Percentiles rank a stretch among this genome's conserved stretches.
phyloP scores from a whole-genome alignment of 768 basidiomycete genomes.

The Cystobasidium tubakii region DNA sequence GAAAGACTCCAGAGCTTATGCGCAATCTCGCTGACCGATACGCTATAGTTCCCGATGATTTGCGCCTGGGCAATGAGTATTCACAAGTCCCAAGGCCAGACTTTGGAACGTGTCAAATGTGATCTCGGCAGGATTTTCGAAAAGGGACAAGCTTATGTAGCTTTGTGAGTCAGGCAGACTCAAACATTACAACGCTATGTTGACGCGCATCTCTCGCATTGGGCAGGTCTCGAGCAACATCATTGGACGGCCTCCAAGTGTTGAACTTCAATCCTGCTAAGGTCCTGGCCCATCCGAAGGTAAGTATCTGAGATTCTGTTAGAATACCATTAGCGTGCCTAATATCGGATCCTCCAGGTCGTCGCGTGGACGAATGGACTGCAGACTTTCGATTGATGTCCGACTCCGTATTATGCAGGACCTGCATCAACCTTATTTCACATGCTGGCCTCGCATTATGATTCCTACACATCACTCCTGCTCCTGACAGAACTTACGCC shows the following conservation, averaged over 20 bases:
- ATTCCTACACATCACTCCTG: too few species aligned
- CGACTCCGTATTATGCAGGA: neutral
- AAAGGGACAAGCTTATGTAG: constrained; percentile 48
- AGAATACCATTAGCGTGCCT: too few species aligned
- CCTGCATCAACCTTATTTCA: too few species aligned
- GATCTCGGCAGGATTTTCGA: constrained; percentile 86
- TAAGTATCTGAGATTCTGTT: neutral
- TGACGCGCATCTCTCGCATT: constrained; percentile 55
- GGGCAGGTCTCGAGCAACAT: constrained; percentile 80
- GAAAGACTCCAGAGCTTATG: neutral
- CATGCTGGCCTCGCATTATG: too few species aligned
- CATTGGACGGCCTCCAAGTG: constrained; percentile 75
- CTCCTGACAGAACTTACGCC: too few species aligned
- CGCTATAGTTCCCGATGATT: constrained; percentile 13
- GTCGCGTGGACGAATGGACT: constrained; percentile 30
- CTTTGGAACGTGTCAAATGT: constrained; percentile 86
- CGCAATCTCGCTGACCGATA: neutral
- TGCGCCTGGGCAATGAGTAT: constrained; percentile 82
- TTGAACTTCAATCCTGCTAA: constrained; percentile 69
- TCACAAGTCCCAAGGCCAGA: constrained; percentile 97
- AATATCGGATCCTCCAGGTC: constrained; percentile 13
- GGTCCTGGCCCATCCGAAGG: constrained; percentile 51
- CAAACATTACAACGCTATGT: neutral
- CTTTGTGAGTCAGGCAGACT: constrained; percentile 16
- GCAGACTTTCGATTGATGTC: constrained; percentile 46